Evolutionary conservation across 2,329 filamentous ascomycete genomes (phyloP), one percentile per base, ranked within the genome.

Genomic region (Colletotrichum sp.): DNA sequence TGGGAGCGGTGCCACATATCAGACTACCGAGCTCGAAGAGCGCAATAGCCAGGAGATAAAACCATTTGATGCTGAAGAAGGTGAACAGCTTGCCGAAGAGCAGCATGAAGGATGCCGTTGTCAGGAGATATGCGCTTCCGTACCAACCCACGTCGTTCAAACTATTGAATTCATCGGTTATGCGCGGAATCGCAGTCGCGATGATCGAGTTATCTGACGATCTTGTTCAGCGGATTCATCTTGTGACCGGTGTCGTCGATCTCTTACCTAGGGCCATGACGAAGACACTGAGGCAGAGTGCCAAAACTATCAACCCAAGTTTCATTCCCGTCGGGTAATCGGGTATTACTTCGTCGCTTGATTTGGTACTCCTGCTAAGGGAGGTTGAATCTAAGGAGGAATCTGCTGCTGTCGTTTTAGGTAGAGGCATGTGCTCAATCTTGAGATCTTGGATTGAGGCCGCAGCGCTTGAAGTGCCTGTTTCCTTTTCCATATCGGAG

Each of bases 131-230:
- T 55, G 86, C 83, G 7, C 80, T 85, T 4, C 86, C 88, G 74
- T 90, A 90, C 88, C 88, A 90, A 63, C 86, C 87, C 13, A 90
- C 85, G 71, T 90, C 87, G 9, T 84, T 81, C 8, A 89, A 81
- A 64, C 86, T 84, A 28, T 85, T 81, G 79, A 87, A 86, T 16
- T 85, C 81, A 74, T 85, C 82, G 0, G 86, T 87, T 75, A 87
- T 87, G 34, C 82, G 83, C 5, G 86, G 86, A 70, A 88, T 86
- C 4, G 86, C 86, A 2, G 86, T 87, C 10, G 86, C 85, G 65
- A 87, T 85, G 73, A 87, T 87, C 21, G 83, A 83, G 71, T 84
- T 84, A 73, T 85, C 83, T 84, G 61, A 3, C n/a, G 6, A 1
- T 4, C 26, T 21, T 28, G n/a, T 28, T 67, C 10, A 67, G 36